phyloP scores from a whole-genome alignment of 192 early-diverging fungal genomes.

The Chytriomyces sp. region DNA sequence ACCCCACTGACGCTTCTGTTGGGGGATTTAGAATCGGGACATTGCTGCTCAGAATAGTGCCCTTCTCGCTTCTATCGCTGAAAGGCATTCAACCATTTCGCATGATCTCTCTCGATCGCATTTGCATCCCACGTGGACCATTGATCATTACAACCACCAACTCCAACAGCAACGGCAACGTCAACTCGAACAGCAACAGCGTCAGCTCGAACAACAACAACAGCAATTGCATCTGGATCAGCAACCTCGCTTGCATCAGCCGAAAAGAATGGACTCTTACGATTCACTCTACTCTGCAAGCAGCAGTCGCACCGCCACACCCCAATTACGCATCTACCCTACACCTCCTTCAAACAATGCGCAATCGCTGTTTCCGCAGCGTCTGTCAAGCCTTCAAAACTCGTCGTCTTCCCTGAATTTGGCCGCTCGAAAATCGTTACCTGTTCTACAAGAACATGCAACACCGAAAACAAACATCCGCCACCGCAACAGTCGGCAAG shows the following conservation, averaged over 20 bases:
- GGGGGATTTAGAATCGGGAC: background rate
- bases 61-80: background rate
- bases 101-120: conserved; percentile 14
- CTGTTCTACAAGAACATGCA: background rate
- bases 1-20: background rate
- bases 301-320: background rate
- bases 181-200: background rate
- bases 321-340: background rate
- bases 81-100: background rate
- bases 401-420: conserved; percentile 5
- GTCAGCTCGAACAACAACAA: background rate
- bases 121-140: conserved; percentile 17
- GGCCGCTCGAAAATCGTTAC: background rate
- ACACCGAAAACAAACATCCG: background rate
- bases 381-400: conserved; percentile 2
- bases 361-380: conserved; percentile 6
- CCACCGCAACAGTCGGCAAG: background rate
- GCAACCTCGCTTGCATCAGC: background rate
- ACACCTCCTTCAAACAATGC: conserved; percentile 6
- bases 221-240: background rate
- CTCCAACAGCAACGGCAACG: conserved; percentile 3
- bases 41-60: background rate
- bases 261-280: background rate
- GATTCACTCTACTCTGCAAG: background rate
- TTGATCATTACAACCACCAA: background rate